Evolutionary conservation across 768 basidiomycete genomes (phyloP), one percentile per base, ranked within the genome.

Genomic region (Phlebiopsis flavidoalba): DNA sequence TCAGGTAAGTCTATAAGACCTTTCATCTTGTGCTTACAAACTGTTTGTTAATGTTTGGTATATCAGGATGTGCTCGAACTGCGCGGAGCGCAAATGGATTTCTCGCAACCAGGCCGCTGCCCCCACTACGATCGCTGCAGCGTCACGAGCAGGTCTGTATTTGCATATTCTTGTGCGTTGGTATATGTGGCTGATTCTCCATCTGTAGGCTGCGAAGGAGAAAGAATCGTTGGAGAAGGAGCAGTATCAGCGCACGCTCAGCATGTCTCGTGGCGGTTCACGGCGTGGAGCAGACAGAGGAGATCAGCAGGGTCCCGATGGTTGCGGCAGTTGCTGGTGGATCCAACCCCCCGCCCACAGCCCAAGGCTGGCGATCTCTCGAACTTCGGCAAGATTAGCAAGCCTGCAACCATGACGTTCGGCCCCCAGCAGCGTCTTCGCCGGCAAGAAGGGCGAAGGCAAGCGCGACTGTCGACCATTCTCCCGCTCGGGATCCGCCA

Each of bases 201-300:
- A n/a, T 11, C n/a, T 46, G 3, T 57, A 95, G 90, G 91, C 88
- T 66, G 91, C 89, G 33, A 92, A 90, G 74, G 92, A 95, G 73
- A 89, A 94, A 86, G 90, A 85, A 36, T 78, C 78, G 24, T 79
- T 77, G 21, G 86, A 81, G 70, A 88, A 80, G 68, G 86, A 84
- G 71, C 78, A 76, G 33, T 81, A 75, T 64, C 79, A 83, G 33
- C 82, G 86, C 2, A 83, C 82, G 51, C 77, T 85, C 54, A 86
- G 83, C 72, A 93, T 96, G 85, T 95, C 93, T 24, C 88, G 95
- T 43, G 88, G 90, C 43, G 93, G 93, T 43, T 98, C 95, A 58
- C 83, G 93, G 57, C 88, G 94, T 47, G 96, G 95, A 43, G 86
- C 83, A 17, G 84, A 91, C 8, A 82, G 88, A 61, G 76, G 77